Evolutionary conservation across 2,329 filamentous ascomycete species (phyloP).

Genomic region (Lachnellula subtilissima): DNA sequence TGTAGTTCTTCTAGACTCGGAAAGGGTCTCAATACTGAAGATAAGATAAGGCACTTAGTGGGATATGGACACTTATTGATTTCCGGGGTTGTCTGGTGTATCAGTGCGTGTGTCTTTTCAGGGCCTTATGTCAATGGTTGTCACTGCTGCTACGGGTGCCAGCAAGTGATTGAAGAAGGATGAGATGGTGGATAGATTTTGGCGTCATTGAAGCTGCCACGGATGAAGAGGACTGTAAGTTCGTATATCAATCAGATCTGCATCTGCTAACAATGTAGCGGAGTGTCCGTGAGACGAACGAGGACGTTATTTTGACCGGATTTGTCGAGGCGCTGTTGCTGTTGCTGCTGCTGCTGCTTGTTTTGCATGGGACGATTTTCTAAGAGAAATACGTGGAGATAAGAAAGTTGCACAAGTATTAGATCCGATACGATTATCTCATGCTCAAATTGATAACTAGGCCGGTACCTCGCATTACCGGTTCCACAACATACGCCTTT

Average conservation of each 20-base stretch:
- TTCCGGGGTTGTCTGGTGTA: too few relatives aligned
- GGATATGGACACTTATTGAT: too few relatives aligned
- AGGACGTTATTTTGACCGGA: not conserved
- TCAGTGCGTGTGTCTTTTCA: too few relatives aligned
- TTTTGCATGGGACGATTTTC: constrained; percentile 6
- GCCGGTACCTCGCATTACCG: constrained; percentile 21
- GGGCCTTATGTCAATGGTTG: constrained; percentile 16
- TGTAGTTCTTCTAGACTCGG: not conserved
- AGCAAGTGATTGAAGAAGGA: constrained; percentile 29
- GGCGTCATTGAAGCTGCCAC: constrained; percentile 26
- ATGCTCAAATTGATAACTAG: constrained; percentile 11
- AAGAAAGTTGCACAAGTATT: not conserved
- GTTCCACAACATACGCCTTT: constrained; percentile 3
- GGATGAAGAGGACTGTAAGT: not conserved
- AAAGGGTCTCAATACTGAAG: too few relatives aligned
- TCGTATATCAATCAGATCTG: constrained; percentile 11
- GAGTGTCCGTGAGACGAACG: not conserved
- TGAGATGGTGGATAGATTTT: constrained; percentile 24
- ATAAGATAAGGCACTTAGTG: too few relatives aligned
- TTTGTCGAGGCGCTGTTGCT: not conserved
- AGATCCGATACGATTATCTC: constrained; percentile 7
- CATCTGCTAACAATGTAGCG: not conserved
- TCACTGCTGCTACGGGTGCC: constrained; percentile 20
- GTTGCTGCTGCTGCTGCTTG: not conserved
- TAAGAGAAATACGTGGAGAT: constrained; percentile 1